phyloP scores from a whole-genome alignment of 176 grass and related monocot genomes.

The Carex scoparia region DNA sequence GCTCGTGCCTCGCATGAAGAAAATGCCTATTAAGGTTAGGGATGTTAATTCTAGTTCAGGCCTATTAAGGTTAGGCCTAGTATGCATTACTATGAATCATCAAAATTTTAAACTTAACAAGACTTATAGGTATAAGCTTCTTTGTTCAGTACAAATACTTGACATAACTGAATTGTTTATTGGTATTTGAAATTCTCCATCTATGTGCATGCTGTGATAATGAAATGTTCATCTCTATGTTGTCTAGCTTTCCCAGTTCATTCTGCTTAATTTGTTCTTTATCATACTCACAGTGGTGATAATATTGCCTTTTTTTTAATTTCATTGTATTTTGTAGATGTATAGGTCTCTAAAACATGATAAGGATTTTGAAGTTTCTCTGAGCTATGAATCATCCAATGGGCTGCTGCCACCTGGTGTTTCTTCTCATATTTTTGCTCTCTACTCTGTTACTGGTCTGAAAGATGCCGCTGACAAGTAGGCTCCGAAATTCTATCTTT shows the following conservation, averaged over 20 bases:
- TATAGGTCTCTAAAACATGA: slow-evolving; percentile 86
- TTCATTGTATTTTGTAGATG: slow-evolving; percentile 46
- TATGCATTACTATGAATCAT: neutral
- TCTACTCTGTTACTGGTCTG: slow-evolving; percentile 76
- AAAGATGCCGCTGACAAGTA: slow-evolving; percentile 80
- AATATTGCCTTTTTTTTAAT: neutral
- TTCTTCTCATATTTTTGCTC: slow-evolving; percentile 59
- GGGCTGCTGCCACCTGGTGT: slow-evolving; percentile 70
- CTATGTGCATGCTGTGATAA: neutral
- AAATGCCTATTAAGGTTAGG: slow-evolving; percentile 93
- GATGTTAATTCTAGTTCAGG: neutral
- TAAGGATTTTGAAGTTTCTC: slow-evolving; percentile 85
- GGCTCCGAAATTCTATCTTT: slow-evolving; percentile 17
- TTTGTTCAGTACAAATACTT: neutral
- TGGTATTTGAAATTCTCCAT: neutral
- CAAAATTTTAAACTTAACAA: neutral
- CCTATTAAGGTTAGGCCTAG: slow-evolving; percentile 62
- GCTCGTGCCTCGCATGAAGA: slow-evolving; percentile 90
- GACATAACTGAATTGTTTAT: neutral
- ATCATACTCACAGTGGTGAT: neutral
- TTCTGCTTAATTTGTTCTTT: neutral
- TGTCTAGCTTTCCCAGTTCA: neutral
- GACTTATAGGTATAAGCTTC: neutral
- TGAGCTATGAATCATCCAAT: slow-evolving; percentile 66
- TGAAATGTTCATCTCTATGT: neutral